These are phyloP conservation scores for Citrullus amarus DNA, from an alignment of 306 rosid species.

Conservation along the genomic window DNA sequence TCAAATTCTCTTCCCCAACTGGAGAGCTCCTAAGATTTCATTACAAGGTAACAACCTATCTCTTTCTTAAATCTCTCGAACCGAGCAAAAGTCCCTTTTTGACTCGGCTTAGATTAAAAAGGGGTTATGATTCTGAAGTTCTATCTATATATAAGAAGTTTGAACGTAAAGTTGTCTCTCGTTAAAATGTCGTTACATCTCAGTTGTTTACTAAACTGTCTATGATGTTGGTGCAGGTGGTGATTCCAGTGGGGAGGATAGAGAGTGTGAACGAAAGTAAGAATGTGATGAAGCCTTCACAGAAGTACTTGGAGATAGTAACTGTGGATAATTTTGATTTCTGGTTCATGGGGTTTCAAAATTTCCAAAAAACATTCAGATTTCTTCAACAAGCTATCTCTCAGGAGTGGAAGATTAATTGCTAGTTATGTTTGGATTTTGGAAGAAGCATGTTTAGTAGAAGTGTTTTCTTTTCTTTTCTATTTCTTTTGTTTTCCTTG, in stretches of 20 bases:
- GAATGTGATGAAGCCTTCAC: slow-evolving; percentile 40
- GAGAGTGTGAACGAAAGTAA: slow-evolving; percentile 34
- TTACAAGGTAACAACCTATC: slow-evolving; percentile 39
- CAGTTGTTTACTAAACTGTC: neutral
- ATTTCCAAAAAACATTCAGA: slow-evolving; percentile 33
- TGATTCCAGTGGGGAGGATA: slow-evolving; percentile 35
- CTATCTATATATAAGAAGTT: too few species aligned
- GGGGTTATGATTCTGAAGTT: neutral
- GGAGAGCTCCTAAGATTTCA: slow-evolving; percentile 42
- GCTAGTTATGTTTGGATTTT: neutral
- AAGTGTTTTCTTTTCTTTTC: slow-evolving; percentile 1
- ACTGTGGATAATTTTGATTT: slow-evolving; percentile 53
- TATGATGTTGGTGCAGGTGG: neutral
- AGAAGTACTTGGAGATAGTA: slow-evolving; percentile 52
- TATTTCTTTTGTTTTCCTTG: neutral
- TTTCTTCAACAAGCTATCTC: slow-evolving; percentile 29
- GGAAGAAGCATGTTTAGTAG: neutral
- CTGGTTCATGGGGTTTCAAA: slow-evolving; percentile 73
- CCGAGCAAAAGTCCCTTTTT: too few species aligned
- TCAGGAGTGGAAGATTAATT: slow-evolving; percentile 8
- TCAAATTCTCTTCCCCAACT: slow-evolving; percentile 42
- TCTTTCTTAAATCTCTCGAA: neutral
- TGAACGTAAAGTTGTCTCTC: neutral
- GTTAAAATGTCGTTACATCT: neutral
- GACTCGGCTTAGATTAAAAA: neutral